These are phyloP conservation scores for Litchi chinensis DNA, from an alignment of 345 rosid species.

Conservation along the genomic window DNA sequence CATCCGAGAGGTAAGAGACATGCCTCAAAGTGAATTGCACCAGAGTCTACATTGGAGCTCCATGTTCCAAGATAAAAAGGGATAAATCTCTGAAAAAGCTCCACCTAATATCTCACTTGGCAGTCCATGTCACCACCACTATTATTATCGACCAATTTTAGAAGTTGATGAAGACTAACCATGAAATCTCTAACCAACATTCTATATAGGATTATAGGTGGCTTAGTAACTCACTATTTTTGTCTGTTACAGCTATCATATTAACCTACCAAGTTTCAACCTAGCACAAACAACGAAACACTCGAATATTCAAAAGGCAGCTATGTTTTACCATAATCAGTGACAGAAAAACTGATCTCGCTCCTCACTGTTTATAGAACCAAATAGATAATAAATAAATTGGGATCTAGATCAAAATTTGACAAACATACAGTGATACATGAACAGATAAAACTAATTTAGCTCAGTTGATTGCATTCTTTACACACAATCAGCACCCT, in stretches of 20 bases:
- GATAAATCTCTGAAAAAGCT: not conserved
- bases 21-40: not conserved
- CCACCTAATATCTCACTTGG: not conserved
- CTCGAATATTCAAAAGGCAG: not conserved
- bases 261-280: slow-evolving; percentile 1
- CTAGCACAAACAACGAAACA: not conserved
- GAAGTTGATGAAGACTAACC: not conserved
- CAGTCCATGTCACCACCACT: not conserved
- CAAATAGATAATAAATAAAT: not conserved
- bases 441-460: not conserved
- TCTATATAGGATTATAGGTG: not conserved
- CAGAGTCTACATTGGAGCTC: not conserved
- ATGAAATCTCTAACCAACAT: not conserved
- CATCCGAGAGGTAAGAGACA: not conserved
- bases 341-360: not conserved
- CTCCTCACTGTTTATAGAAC: not conserved
- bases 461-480: not conserved
- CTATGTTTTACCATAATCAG: not conserved
- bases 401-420: not conserved
- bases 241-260: not conserved
- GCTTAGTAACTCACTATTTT: not conserved
- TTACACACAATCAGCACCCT: not conserved
- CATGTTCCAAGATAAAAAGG: not conserved
- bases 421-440: not conserved
- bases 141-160: not conserved